These are phyloP conservation scores for Phoenix dactylifera DNA, from an alignment of 176 grass and related monocot species.

Conservation along the genomic window DNA sequence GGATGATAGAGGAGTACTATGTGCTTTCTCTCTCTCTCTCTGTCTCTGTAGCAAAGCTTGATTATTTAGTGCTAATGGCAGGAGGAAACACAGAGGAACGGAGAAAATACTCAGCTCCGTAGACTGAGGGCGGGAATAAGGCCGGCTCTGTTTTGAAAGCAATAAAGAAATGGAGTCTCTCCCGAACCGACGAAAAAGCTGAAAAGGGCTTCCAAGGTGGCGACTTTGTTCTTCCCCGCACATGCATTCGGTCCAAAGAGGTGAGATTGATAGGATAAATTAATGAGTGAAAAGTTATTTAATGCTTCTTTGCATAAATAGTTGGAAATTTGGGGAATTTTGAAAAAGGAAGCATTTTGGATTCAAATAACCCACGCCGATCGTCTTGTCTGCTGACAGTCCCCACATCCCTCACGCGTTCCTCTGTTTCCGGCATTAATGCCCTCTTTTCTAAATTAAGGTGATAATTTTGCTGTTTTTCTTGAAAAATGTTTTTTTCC, in stretches of 20 bases:
- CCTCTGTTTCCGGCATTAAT: slow-evolving; percentile 45
- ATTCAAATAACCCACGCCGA: slow-evolving; percentile 5
- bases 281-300: slow-evolving; percentile 4
- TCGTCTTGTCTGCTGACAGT: slow-evolving; percentile 34
- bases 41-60: background rate
- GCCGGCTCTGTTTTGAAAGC: slow-evolving; percentile 8
- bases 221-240: slow-evolving; percentile 14
- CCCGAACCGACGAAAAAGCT: slow-evolving; percentile 11
- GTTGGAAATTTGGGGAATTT: background rate
- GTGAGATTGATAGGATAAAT: slow-evolving; percentile 7
- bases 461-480: background rate
- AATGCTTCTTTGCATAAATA: background rate
- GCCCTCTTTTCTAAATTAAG: slow-evolving; percentile 12
- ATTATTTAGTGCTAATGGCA: background rate
- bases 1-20: too few relatives aligned
- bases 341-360: slow-evolving; percentile 3
- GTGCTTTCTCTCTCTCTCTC: too few relatives aligned
- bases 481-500: background rate
- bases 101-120: too few relatives aligned
- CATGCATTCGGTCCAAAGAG: slow-evolving; percentile 27
- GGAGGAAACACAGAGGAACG: background rate
- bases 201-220: slow-evolving; percentile 11
- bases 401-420: slow-evolving; percentile 16
- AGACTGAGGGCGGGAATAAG: slow-evolving; percentile 13
- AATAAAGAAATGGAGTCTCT: background rate